These are phyloP conservation scores for Rhizopogon vinicolor DNA, from an alignment of 768 basidiomycete species.

Conservation along the genomic window DNA sequence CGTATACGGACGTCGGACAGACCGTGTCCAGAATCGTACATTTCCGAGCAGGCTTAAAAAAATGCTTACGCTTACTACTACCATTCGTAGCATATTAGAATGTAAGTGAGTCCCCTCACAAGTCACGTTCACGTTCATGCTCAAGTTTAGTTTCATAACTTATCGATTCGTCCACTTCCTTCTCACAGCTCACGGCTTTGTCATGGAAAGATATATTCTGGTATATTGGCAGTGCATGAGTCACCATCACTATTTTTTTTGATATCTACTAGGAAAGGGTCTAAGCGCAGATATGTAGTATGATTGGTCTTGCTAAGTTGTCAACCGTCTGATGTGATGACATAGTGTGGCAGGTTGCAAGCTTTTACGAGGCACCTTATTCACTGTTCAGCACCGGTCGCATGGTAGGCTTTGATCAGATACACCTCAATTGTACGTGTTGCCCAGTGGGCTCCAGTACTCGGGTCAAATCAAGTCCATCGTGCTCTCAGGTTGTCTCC, in stretches of 20 bases:
- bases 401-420: background rate
- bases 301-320: background rate
- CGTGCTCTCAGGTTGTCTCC: background rate
- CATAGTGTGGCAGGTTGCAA: background rate
- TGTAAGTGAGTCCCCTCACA: too few relatives aligned
- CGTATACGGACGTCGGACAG: background rate
- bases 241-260: background rate
- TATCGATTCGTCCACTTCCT: background rate
- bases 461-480: background rate
- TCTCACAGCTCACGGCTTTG: constrained; percentile 2
- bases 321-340: background rate
- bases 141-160: background rate
- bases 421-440: background rate
- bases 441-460: background rate
- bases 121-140: background rate
- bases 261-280: background rate
- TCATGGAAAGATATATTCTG: background rate
- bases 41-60: constrained; percentile 2
- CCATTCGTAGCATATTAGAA: background rate
- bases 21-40: constrained; percentile 6
- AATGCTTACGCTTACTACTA: background rate
- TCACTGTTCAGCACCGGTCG: too few relatives aligned
- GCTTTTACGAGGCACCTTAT: background rate
- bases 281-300: background rate
- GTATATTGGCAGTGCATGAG: background rate